A percentile compares a stretch with the other conserved stretches of the same genome.
Conservation (phyloP, 169 alveolate genomes). For the Babesia caballi region DNA sequence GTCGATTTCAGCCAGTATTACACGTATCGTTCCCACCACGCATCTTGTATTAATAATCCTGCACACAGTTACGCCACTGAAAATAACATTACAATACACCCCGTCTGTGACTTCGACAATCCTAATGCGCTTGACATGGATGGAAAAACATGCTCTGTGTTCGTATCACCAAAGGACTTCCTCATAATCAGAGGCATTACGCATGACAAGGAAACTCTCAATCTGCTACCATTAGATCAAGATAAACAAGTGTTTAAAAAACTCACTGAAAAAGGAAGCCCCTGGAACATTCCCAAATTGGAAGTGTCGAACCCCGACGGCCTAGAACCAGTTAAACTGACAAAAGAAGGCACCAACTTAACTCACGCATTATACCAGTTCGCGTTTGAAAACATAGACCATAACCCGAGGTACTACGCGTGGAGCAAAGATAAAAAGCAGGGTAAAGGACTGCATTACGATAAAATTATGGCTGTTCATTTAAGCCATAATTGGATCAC, state of each 20-base stretch:
- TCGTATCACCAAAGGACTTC: background rate
- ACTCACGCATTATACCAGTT: too few relatives aligned
- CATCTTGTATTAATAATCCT: background rate
- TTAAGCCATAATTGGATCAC: background rate
- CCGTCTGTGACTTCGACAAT: conserved; percentile 7
- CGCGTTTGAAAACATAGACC: too few relatives aligned
- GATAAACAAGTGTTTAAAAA: background rate
- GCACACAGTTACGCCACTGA: background rate
- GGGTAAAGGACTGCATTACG: background rate
- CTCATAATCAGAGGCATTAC: background rate
- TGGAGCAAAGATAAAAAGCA: too few relatives aligned
- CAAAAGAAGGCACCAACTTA: too few relatives aligned
- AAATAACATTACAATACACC: background rate
- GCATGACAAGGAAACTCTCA: background rate
- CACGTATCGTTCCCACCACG: background rate
- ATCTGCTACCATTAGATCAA: background rate
- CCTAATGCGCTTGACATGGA: background rate
- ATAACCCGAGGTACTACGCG: conserved; percentile 2
- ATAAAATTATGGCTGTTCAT: background rate
- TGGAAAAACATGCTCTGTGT: conserved; percentile 8
- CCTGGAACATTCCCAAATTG: background rate
- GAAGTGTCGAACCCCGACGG: background rate
- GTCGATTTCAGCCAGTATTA: conserved; percentile 4
- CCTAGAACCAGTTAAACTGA: too few relatives aligned
- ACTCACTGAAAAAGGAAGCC: background rate